Evolutionary conservation across 1,284 basidiomycete genomes (phyloP).

Genomic region (Fomes fomentarius): DNA sequence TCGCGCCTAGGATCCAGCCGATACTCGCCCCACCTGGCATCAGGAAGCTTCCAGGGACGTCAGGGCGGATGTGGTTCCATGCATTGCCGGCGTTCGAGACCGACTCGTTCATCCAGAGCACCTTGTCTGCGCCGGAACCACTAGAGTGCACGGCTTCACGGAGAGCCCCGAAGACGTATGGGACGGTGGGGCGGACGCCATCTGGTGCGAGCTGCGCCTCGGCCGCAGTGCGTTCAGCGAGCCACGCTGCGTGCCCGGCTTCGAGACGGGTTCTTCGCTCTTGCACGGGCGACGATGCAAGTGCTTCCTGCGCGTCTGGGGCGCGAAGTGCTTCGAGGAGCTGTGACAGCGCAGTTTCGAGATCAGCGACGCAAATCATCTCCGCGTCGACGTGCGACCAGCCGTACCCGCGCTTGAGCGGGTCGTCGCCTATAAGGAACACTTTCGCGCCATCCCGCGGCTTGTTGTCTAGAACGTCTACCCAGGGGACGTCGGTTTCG

Average conservation of each 20-base stretch:
- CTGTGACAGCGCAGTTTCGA: conserved; percentile 52
- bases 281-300: conserved; percentile 8
- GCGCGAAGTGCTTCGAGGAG: conserved; percentile 35
- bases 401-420: conserved; percentile 55
- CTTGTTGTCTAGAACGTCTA: conserved; percentile 44
- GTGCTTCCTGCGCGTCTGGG: neutral
- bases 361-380: conserved; percentile 58
- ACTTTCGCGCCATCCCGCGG: conserved; percentile 48
- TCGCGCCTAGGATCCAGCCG: conserved; percentile 67
- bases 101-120: conserved; percentile 62
- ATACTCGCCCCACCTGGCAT: conserved; percentile 65
- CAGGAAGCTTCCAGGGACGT: conserved; percentile 50
- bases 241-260: conserved; percentile 29
- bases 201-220: conserved; percentile 31
- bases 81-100: conserved; percentile 56
- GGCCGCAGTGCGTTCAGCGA: conserved; percentile 24
- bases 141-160: conserved; percentile 9
- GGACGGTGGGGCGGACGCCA: conserved; percentile 36
- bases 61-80: conserved; percentile 61
- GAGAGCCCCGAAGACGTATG: conserved; percentile 22
- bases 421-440: conserved; percentile 66
- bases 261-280: conserved; percentile 13
- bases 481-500: conserved; percentile 68
- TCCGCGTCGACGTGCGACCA: conserved; percentile 60
- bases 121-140: conserved; percentile 40